Evolutionary conservation across 345 rosid species (phyloP).

Genomic region (Barbarea vulgaris): DNA sequence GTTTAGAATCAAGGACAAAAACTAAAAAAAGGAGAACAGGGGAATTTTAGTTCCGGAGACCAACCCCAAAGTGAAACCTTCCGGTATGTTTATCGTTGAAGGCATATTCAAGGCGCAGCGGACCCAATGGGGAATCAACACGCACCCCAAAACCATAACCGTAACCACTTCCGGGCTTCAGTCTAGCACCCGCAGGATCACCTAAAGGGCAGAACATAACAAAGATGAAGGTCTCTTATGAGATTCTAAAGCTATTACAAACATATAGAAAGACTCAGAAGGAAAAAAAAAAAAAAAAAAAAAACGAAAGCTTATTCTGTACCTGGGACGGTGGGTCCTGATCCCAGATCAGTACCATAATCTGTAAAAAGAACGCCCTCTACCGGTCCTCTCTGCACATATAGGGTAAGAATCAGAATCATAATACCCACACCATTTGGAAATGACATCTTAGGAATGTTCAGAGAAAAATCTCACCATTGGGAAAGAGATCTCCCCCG

Average conservation of each 20-base stretch:
- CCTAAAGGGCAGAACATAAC: constrained; percentile 44
- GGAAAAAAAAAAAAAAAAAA: not conserved
- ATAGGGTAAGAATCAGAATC: constrained; percentile 5
- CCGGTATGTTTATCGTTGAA: constrained; percentile 64
- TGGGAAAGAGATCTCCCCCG: constrained; percentile 86
- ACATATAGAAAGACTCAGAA: constrained; percentile 10
- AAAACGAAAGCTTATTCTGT: constrained; percentile 22
- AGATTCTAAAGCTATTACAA: constrained; percentile 2
- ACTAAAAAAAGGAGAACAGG: not conserved
- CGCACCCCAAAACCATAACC: constrained; percentile 87
- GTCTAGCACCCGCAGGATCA: constrained; percentile 96
- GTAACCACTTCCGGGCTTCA: constrained; percentile 90
- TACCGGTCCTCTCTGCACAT: constrained; percentile 79
- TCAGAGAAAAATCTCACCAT: constrained; percentile 54
- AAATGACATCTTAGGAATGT: constrained; percentile 20
- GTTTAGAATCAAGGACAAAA: not conserved
- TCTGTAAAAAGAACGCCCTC: constrained; percentile 87
- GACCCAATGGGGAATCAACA: constrained; percentile 90
- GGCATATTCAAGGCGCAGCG: constrained; percentile 82
- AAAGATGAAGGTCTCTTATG: constrained; percentile 16
- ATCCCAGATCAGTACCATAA: constrained; percentile 89
- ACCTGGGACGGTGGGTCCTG: constrained; percentile 86
- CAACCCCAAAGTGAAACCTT: constrained; percentile 94
- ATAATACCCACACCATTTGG: constrained; percentile 47
- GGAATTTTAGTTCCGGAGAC: constrained; percentile 57